Conservation (phyloP, 2,329 filamentous ascomycete genomes). For the Ceratocystis papillata region DNA sequence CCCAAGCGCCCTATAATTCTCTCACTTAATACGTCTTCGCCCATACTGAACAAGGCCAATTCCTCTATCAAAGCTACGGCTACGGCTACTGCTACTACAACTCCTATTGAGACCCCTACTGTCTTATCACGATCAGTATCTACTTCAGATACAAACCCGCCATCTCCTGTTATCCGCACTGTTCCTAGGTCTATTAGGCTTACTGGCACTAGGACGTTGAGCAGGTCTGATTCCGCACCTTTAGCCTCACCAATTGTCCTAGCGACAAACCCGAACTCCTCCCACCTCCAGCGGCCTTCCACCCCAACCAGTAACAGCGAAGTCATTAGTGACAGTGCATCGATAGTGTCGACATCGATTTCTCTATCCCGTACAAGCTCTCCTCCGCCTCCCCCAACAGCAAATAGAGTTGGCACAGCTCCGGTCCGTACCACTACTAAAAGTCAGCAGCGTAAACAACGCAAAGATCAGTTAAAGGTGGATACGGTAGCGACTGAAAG, state of each 20-base stretch:
- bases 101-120: conserved; percentile 15
- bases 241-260: conserved; percentile 33
- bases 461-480: conserved; percentile 51
- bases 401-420: conserved; percentile 53
- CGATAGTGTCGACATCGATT: conserved; percentile 59
- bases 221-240: conserved; percentile 31
- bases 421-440: conserved; percentile 61
- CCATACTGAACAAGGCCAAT: background rate
- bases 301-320: conserved; percentile 56
- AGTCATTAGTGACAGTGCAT: conserved; percentile 64
- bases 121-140: background rate
- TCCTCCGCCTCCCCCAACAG: conserved; percentile 52
- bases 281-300: conserved; percentile 46
- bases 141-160: background rate
- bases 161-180: conserved; percentile 17
- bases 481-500: conserved; percentile 48
- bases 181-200: conserved; percentile 18
- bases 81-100: background rate
- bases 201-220: conserved; percentile 8
- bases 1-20: conserved; percentile 11
- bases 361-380: conserved; percentile 60
- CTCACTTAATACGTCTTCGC: conserved; percentile 15
- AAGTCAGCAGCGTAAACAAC: conserved; percentile 67
- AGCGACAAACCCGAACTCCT: background rate
- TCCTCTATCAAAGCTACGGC: conserved; percentile 7